Conservation (phyloP, 768 basidiomycete species). For the Gymnopilus junonius region DNA sequence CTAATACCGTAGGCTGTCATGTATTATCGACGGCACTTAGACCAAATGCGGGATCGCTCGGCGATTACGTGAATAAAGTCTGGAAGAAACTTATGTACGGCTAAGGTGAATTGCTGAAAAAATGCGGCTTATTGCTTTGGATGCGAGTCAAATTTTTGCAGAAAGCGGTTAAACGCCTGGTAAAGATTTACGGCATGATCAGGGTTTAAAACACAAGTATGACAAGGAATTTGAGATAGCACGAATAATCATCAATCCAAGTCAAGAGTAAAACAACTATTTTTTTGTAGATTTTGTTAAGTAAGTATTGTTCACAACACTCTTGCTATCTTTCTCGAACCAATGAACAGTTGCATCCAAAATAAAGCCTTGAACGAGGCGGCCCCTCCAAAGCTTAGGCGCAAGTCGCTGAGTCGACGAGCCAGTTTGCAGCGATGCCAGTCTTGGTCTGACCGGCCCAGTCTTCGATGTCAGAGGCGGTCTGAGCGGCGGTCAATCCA, state of each 20-base stretch:
- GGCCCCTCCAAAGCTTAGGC: no score
- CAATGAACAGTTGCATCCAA: background rate
- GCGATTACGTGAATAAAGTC: no score
- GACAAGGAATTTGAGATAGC: background rate
- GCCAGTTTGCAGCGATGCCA: slow-evolving; percentile 8
- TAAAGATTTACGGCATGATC: no score
- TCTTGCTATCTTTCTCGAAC: background rate
- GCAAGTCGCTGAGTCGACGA: slow-evolving; percentile 6
- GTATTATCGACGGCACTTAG: no score
- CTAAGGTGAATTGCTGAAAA: no score
- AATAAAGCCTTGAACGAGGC: background rate
- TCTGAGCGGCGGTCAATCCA: slow-evolving; percentile 4
- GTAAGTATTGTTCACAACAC: background rate
- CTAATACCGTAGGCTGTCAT: no score
- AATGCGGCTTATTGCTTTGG: no score
- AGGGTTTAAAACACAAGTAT: background rate
- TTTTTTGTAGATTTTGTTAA: background rate
- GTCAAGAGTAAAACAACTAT: no score
- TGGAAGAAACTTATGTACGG: no score
- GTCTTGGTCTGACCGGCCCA: slow-evolving; percentile 6
- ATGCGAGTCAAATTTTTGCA: no score
- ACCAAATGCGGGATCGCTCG: no score
- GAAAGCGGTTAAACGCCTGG: no score
- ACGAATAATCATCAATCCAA: background rate
- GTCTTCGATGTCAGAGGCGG: slow-evolving; percentile 3